These are phyloP conservation scores for Wickerhamiella pararugosa DNA, from an alignment of 1,139 yeast species.

Conservation along the genomic window DNA sequence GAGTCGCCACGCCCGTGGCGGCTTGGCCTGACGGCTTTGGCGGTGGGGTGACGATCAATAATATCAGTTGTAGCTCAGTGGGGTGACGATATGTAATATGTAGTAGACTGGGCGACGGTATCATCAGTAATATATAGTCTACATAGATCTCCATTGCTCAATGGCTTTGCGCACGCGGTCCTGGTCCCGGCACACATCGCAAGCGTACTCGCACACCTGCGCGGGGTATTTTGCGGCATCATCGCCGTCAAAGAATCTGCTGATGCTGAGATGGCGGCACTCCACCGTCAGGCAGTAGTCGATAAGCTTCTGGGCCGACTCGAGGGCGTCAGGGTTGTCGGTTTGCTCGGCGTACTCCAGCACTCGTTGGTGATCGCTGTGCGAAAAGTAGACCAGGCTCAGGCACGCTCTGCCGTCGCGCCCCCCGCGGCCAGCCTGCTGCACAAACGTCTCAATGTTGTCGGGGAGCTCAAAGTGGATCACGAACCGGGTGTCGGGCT, in stretches of 20 bases:
- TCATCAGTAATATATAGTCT: background rate
- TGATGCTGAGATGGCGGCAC: constrained; percentile 65
- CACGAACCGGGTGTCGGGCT: constrained; percentile 80
- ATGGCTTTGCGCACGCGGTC: constrained; percentile 8
- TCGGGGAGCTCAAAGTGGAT: constrained; percentile 73
- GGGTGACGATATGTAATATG: too few relatives aligned
- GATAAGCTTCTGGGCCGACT: constrained; percentile 32
- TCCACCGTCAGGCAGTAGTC: constrained; percentile 71
- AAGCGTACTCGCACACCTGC: constrained; percentile 21
- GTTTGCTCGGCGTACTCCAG: constrained; percentile 25
- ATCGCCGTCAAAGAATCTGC: constrained; percentile 64
- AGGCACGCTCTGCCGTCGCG: constrained; percentile 72
- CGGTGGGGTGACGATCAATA: too few relatives aligned
- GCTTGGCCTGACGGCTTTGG: too few relatives aligned
- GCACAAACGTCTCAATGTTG: constrained; percentile 80
- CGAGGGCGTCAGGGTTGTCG: constrained; percentile 32
- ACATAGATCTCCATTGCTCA: constrained; percentile 8
- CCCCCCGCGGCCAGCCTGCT: constrained; percentile 92
- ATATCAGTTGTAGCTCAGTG: too few relatives aligned
- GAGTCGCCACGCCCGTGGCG: too few relatives aligned
- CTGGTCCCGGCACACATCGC: constrained; percentile 23
- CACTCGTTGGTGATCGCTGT: constrained; percentile 8
- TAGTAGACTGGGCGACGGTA: too few relatives aligned
- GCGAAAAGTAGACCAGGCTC: constrained; percentile 55
- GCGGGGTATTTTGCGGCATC: constrained; percentile 12